Conservation (phyloP, 1,284 basidiomycete genomes). For the Bjerkandera adusta region DNA sequence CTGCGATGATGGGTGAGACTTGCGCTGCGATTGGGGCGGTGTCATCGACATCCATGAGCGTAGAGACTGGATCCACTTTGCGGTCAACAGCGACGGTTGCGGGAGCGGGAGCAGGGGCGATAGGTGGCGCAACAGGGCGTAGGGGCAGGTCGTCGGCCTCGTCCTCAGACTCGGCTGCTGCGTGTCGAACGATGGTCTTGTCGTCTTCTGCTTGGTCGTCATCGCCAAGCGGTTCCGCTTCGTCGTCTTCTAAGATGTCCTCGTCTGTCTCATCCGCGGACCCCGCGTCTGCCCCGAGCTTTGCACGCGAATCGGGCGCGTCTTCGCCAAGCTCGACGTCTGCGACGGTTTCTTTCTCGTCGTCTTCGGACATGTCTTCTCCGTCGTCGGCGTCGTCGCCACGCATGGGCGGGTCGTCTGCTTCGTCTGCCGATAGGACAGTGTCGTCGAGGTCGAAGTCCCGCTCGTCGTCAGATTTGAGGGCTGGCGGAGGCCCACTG, state of each 20-base stretch:
- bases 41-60: slow-evolving; percentile 36
- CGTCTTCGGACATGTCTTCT: slow-evolving; percentile 21
- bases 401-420: slow-evolving; percentile 4
- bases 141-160: slow-evolving; percentile 11
- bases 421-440: slow-evolving; percentile 31
- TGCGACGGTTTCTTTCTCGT: slow-evolving; percentile 16
- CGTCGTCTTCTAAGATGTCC: slow-evolving; percentile 23
- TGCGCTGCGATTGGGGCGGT: slow-evolving; percentile 36
- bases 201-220: slow-evolving; percentile 17
- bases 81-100: slow-evolving; percentile 7
- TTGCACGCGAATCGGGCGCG: slow-evolving; percentile 29
- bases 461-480: slow-evolving; percentile 21
- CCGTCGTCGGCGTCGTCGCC: slow-evolving; percentile 24
- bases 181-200: slow-evolving; percentile 13
- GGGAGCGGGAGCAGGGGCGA: slow-evolving; percentile 8
- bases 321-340: slow-evolving; percentile 18
- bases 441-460: slow-evolving; percentile 28
- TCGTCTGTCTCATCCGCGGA: slow-evolving; percentile 22
- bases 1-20: slow-evolving; percentile 39
- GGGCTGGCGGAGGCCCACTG: slow-evolving; percentile 11
- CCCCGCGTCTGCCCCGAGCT: slow-evolving; percentile 36
- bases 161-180: slow-evolving; percentile 10
- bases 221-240: slow-evolving; percentile 15
- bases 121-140: slow-evolving; percentile 4
- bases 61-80: slow-evolving; percentile 17